These are phyloP conservation scores for Triadica sebifera DNA, from an alignment of 345 rosid genomes.

Conservation along the genomic window DNA sequence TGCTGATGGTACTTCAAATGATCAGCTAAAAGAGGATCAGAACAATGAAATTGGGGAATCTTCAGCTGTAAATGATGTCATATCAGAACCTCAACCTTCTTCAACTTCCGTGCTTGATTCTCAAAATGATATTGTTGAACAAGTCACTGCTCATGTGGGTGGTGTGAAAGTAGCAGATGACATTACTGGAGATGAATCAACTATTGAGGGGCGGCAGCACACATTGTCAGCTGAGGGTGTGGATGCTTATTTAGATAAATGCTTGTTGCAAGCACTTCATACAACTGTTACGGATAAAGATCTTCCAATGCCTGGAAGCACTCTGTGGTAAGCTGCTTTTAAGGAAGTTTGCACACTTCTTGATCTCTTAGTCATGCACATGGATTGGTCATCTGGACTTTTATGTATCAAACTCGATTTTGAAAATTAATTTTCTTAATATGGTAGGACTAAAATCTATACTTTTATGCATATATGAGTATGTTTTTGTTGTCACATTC, in stretches of 20 bases:
- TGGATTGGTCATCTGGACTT: background rate
- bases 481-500: background rate
- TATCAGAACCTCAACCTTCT: slow-evolving; percentile 20
- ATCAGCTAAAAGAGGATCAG: slow-evolving; percentile 26
- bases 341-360: slow-evolving; percentile 9
- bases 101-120: slow-evolving; percentile 31
- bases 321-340: slow-evolving; percentile 60
- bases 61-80: slow-evolving; percentile 15
- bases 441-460: background rate
- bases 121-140: slow-evolving; percentile 28
- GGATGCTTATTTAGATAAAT: slow-evolving; percentile 78
- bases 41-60: slow-evolving; percentile 37
- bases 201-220: slow-evolving; percentile 50
- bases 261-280: slow-evolving; percentile 91
- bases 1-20: slow-evolving; percentile 29
- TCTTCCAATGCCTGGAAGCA: slow-evolving; percentile 95
- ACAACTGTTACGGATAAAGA: slow-evolving; percentile 83
- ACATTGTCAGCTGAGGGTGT: slow-evolving; percentile 54
- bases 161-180: slow-evolving; percentile 46
- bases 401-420: too few relatives aligned
- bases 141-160: slow-evolving; percentile 37
- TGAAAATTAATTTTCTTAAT: background rate
- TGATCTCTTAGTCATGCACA: background rate
- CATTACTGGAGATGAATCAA: slow-evolving; percentile 35
- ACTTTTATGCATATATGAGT: too few relatives aligned